Evolutionary conservation across 2,329 filamentous ascomycete genomes (phyloP).

Genomic region (Fonsecaea nubica): DNA sequence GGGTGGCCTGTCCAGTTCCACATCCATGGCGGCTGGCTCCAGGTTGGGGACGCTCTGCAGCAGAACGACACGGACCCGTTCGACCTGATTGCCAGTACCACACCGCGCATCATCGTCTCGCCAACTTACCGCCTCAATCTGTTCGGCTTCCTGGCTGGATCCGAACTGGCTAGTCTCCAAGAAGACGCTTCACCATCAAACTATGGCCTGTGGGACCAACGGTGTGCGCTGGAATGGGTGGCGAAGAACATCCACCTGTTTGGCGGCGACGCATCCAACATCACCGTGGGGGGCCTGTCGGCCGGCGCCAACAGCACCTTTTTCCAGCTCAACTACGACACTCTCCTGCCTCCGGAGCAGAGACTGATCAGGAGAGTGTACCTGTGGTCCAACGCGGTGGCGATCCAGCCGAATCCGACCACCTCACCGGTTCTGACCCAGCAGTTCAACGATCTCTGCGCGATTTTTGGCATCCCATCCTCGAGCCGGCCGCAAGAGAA

Average conservation of each 20-base stretch:
- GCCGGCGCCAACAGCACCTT: slow-evolving; percentile 55
- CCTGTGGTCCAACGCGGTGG: slow-evolving; percentile 57
- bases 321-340: slow-evolving; percentile 51
- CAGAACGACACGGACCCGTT: slow-evolving; percentile 53
- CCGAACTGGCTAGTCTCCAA: slow-evolving; percentile 46
- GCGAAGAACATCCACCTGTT: slow-evolving; percentile 56
- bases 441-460: slow-evolving; percentile 55
- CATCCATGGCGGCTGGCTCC: slow-evolving; percentile 58
- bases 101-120: slow-evolving; percentile 48
- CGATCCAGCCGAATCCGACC: slow-evolving; percentile 51
- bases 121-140: slow-evolving; percentile 59
- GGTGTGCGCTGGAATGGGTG: slow-evolving; percentile 60
- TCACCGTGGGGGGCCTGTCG: slow-evolving; percentile 54
- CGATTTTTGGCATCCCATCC: slow-evolving; percentile 44
- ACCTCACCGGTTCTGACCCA: slow-evolving; percentile 46
- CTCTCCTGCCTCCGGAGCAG: slow-evolving; percentile 38
- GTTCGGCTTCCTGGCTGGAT: slow-evolving; percentile 57
- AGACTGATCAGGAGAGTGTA: slow-evolving; percentile 48
- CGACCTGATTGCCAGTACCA: slow-evolving; percentile 49
- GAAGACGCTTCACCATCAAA: slow-evolving; percentile 47
- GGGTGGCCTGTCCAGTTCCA: slow-evolving; percentile 46
- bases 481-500: slow-evolving; percentile 42
- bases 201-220: slow-evolving; percentile 57
- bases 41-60: slow-evolving; percentile 55
- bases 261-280: slow-evolving; percentile 54